These are phyloP conservation scores for Pichia sporocuriosa DNA, from an alignment of 805 yeast genomes.

Conservation along the genomic window DNA sequence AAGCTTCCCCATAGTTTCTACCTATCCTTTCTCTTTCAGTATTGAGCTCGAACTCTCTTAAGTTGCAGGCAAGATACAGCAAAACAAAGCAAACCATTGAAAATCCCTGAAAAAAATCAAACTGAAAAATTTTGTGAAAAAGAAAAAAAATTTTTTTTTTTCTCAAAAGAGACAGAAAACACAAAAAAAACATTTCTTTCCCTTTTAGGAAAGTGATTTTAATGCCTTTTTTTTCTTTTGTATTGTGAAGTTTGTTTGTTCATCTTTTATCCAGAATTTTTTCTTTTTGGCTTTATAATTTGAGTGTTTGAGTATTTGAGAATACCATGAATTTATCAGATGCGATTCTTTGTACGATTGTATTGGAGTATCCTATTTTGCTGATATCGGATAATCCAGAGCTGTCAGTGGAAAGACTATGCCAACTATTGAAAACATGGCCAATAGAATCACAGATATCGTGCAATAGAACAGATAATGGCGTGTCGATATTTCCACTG, in stretches of 20 bases:
- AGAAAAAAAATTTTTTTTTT: background rate
- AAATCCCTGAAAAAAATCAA: background rate
- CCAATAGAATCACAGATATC: no score
- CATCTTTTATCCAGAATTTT: no score
- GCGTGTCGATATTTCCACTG: conserved; percentile 1
- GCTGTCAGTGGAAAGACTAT: background rate
- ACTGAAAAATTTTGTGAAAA: background rate
- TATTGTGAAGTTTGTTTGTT: no score
- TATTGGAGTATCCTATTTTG: conserved; percentile 3
- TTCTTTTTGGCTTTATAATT: no score
- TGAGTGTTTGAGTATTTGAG: no score
- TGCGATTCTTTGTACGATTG: conserved; percentile 1
- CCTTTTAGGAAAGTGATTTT: no score
- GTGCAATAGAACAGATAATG: background rate
- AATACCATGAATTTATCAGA: background rate
- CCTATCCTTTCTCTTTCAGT: no score
- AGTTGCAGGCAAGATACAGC: no score
- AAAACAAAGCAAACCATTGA: no score
- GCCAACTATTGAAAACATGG: background rate
- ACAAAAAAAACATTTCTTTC: background rate
- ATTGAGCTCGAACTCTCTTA: no score
- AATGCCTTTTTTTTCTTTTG: no score
- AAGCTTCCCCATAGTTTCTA: conserved; percentile 49
- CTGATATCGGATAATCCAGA: conserved; percentile 1
- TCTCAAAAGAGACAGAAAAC: conserved; percentile 4